Percentiles rank a stretch among this genome's conserved stretches.
These are phyloP conservation scores for Carallia brachiata DNA, from an alignment of 345 rosid genomes.

Conservation along the genomic window DNA sequence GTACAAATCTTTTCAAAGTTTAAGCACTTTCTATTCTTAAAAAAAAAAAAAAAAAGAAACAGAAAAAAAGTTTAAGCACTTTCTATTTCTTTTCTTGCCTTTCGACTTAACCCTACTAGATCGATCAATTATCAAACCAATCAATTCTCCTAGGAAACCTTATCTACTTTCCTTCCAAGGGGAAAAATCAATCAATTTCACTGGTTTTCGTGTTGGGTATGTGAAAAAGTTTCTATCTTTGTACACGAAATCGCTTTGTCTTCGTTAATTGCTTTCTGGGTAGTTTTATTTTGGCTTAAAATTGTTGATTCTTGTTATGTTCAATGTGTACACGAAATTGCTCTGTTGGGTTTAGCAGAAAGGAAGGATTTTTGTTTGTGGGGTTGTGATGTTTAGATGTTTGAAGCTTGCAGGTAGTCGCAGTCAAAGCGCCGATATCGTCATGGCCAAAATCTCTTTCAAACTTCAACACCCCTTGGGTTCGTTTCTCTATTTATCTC, in stretches of 20 bases:
- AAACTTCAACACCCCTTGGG: constrained; percentile 69
- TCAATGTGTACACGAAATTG: neutral
- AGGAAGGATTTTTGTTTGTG: neutral
- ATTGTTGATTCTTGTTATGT: neutral
- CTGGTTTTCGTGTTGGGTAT: constrained; percentile 38
- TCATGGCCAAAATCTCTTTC: constrained; percentile 69
- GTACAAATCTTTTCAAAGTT: too few relatives aligned
- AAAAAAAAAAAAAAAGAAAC: too few relatives aligned
- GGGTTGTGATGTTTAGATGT: constrained; percentile 43
- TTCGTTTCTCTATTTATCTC: constrained; percentile 22
- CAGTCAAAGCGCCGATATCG: constrained; percentile 16
- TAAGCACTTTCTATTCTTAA: too few relatives aligned
- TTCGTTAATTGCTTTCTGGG: neutral
- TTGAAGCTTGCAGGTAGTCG: constrained; percentile 43
- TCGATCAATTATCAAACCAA: constrained; percentile 15
- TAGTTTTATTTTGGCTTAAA: neutral
- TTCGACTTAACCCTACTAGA: constrained; percentile 1
- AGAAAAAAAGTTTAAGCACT: too few relatives aligned
- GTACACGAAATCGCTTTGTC: neutral
- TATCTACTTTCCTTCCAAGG: neutral
- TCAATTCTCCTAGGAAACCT: constrained; percentile 21
- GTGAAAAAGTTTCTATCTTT: constrained; percentile 16
- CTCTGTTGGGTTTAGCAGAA: neutral
- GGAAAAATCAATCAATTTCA: neutral
- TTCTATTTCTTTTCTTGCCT: neutral